A percentile compares a stretch with the other conserved stretches of the same genome.
Conservation (phyloP, 2,329 filamentous ascomycete genomes). For the Didymella sp. region DNA sequence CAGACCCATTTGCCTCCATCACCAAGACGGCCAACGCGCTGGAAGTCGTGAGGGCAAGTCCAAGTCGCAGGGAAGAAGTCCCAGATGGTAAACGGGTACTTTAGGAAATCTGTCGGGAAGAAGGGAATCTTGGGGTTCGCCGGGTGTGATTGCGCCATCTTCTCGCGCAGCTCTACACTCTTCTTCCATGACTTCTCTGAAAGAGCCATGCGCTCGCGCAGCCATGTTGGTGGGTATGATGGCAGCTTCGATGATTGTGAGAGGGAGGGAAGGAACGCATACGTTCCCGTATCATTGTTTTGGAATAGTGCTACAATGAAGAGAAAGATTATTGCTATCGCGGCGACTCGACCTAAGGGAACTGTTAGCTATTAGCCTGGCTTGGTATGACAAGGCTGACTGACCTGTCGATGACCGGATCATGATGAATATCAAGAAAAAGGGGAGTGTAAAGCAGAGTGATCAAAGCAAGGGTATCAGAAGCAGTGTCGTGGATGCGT, state of each 20-base stretch:
- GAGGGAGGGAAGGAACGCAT: conserved; percentile 35
- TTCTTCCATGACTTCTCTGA: conserved; percentile 43
- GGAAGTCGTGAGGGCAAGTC: conserved; percentile 45
- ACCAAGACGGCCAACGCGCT: conserved; percentile 42
- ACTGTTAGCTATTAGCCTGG: conserved; percentile 17
- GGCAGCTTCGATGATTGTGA: conserved; percentile 23
- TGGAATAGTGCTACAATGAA: conserved; percentile 38
- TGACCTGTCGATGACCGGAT: conserved; percentile 33
- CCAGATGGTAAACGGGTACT: conserved; percentile 44
- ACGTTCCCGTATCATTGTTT: conserved; percentile 33
- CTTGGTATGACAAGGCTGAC: neutral
- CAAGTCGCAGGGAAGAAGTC: conserved; percentile 45
- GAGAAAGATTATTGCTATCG: conserved; percentile 32
- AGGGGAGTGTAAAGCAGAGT: neutral
- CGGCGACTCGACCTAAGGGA: conserved; percentile 30
- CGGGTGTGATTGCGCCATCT: conserved; percentile 38
- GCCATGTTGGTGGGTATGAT: conserved; percentile 31
- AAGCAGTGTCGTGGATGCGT: neutral
- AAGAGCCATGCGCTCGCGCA: conserved; percentile 39
- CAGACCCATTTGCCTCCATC: conserved; percentile 48
- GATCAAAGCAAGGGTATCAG: conserved; percentile 1
- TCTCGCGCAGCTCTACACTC: conserved; percentile 36
- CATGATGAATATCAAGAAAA: conserved; percentile 19
- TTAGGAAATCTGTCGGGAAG: conserved; percentile 41
- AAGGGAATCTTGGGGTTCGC: conserved; percentile 41